A percentile compares a stretch with the other conserved stretches of the same genome.
These are phyloP conservation scores for Lagerstroemia speciosa DNA, from an alignment of 345 rosid species.

Conservation along the genomic window DNA sequence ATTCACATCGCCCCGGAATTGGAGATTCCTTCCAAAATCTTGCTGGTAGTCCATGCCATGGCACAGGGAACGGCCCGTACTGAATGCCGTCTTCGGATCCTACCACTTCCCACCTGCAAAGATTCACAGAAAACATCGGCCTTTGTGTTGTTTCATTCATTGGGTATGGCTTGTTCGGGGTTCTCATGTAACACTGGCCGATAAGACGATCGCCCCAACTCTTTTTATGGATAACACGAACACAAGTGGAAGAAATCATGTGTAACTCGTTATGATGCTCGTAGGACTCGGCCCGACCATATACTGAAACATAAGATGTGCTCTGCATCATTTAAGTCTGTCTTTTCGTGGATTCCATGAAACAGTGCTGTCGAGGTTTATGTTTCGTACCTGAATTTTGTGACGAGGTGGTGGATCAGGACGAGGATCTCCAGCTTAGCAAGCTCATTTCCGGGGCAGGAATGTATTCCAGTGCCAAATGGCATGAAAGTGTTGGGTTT, in stretches of 20 bases:
- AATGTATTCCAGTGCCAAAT: slow-evolving; percentile 66
- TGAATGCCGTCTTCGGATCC: slow-evolving; percentile 52
- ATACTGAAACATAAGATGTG: not conserved
- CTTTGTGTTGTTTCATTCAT: not conserved
- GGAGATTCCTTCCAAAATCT: slow-evolving; percentile 49
- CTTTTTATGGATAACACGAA: too few species aligned
- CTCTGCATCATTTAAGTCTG: not conserved
- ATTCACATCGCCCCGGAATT: slow-evolving; percentile 1
- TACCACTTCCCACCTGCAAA: slow-evolving; percentile 64
- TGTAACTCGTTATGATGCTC: not conserved
- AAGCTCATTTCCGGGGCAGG: slow-evolving; percentile 76
- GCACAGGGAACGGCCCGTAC: slow-evolving; percentile 75
- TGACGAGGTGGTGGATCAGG: slow-evolving; percentile 48
- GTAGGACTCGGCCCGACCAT: not conserved
- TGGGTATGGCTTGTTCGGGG: not conserved
- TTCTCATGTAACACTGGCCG: not conserved
- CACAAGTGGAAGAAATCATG: too few species aligned
- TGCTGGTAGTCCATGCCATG: slow-evolving; percentile 57
- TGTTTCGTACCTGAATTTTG: slow-evolving; percentile 47
- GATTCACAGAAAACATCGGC: slow-evolving; percentile 6
- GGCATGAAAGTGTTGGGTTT: slow-evolving; percentile 66
- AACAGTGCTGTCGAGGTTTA: not conserved
- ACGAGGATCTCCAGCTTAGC: slow-evolving; percentile 75
- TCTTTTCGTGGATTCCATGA: not conserved
- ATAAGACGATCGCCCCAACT: not conserved